Evolutionary conservation across 2,329 filamentous ascomycete genomes (phyloP).

Genomic region (Waltergamsia citrina): DNA sequence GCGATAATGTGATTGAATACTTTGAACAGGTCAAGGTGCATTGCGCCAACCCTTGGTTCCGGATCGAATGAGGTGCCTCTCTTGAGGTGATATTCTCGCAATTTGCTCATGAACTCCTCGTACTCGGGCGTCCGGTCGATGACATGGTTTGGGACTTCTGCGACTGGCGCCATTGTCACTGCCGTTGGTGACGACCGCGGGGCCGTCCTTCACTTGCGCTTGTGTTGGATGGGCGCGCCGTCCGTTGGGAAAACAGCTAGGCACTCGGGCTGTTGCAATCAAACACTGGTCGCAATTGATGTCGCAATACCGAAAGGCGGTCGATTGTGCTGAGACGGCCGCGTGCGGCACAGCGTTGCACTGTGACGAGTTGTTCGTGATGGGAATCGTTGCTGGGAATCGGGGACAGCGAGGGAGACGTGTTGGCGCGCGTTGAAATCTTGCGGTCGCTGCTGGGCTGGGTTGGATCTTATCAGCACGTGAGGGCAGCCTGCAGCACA

Average conservation of each 20-base stretch:
- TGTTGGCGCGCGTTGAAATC: background rate
- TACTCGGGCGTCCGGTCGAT: slow-evolving; percentile 62
- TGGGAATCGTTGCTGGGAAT: too few species aligned
- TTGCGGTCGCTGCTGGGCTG: background rate
- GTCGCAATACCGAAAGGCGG: too few species aligned
- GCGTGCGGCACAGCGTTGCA: too few species aligned
- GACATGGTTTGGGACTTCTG: slow-evolving; percentile 26
- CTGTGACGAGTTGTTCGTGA: too few species aligned
- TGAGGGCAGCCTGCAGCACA: background rate
- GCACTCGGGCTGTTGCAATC: too few species aligned
- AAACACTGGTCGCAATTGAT: too few species aligned
- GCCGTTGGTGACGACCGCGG: too few species aligned
- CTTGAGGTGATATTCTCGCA: slow-evolving; percentile 66
- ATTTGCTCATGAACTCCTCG: slow-evolving; percentile 65
- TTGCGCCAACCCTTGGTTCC: slow-evolving; percentile 71
- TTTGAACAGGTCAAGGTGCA: slow-evolving; percentile 66
- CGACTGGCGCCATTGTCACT: slow-evolving; percentile 20
- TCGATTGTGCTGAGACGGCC: too few species aligned
- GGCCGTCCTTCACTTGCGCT: too few species aligned
- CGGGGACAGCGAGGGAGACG: background rate
- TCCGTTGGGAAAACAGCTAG: too few species aligned
- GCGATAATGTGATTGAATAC: slow-evolving; percentile 70
- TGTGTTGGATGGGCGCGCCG: too few species aligned
- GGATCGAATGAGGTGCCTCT: slow-evolving; percentile 72
- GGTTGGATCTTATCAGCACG: slow-evolving; percentile 1